Evolutionary conservation across 2,329 filamentous ascomycete genomes (phyloP).

Genomic region (Pseudocercospora ulei): DNA sequence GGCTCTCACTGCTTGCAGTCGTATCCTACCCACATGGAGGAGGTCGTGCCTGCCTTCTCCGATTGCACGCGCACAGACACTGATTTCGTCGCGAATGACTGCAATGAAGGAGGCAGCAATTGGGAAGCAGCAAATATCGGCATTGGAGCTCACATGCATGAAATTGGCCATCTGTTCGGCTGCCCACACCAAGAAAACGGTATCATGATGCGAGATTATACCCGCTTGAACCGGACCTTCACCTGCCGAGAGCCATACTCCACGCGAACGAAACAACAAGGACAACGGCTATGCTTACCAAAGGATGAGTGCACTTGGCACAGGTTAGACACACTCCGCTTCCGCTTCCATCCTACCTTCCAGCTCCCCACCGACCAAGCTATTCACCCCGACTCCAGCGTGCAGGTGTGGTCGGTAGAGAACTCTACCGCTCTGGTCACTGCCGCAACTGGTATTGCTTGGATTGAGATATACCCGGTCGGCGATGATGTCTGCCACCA

Average conservation of each 20-base stretch:
- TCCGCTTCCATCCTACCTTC: slow-evolving; percentile 85
- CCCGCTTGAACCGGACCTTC: slow-evolving; percentile 74
- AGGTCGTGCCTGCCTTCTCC: slow-evolving; percentile 76
- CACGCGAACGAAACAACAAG: slow-evolving; percentile 74
- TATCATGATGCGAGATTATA: slow-evolving; percentile 86
- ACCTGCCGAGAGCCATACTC: slow-evolving; percentile 72
- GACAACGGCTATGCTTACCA: slow-evolving; percentile 58
- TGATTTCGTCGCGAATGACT: slow-evolving; percentile 70
- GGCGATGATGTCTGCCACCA: slow-evolving; percentile 70
- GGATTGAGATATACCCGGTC: slow-evolving; percentile 70
- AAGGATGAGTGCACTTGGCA: slow-evolving; percentile 89
- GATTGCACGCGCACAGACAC: slow-evolving; percentile 87
- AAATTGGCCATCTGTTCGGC: slow-evolving; percentile 81
- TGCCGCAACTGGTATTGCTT: slow-evolving; percentile 71
- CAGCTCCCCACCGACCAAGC: slow-evolving; percentile 64
- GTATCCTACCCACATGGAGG: slow-evolving; percentile 80
- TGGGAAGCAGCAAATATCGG: slow-evolving; percentile 96
- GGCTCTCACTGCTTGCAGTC: slow-evolving; percentile 87
- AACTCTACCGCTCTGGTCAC: slow-evolving; percentile 65
- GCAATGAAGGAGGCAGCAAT: slow-evolving; percentile 73
- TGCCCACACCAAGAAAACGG: slow-evolving; percentile 82
- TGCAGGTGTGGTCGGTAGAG: slow-evolving; percentile 80
- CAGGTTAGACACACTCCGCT: slow-evolving; percentile 75
- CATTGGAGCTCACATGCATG: slow-evolving; percentile 85
- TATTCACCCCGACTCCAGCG: slow-evolving; percentile 57